Percentiles rank a stretch among this genome's conserved stretches.
Conservation (phyloP, 768 basidiomycete genomes). For the Tulasnella sp. region DNA sequence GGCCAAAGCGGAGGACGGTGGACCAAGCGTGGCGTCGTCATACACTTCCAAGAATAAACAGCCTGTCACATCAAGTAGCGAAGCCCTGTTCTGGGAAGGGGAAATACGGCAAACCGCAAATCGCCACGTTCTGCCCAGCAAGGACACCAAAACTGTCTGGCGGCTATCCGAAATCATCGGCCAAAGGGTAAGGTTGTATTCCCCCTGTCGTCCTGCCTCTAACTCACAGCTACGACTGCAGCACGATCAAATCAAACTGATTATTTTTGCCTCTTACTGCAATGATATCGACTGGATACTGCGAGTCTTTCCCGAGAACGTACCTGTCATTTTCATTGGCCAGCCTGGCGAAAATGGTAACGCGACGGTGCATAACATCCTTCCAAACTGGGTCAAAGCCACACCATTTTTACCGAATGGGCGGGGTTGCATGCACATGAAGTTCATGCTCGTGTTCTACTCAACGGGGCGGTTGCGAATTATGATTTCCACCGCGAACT, state of each 20-base stretch:
- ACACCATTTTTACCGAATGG: constrained; percentile 65
- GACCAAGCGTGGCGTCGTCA: not conserved
- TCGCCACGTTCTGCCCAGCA: constrained; percentile 57
- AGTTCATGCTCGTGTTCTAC: constrained; percentile 89
- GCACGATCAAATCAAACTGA: constrained; percentile 60
- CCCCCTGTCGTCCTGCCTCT: constrained; percentile 24
- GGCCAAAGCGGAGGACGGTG: constrained; percentile 2
- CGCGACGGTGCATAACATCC: constrained; percentile 61
- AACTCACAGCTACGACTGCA: constrained; percentile 29
- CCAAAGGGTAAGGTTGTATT: constrained; percentile 52
- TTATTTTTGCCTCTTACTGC: constrained; percentile 76
- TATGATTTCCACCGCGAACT: constrained; percentile 82
- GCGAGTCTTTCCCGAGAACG: constrained; percentile 65
- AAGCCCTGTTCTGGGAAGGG: constrained; percentile 63
- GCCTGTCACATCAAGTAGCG: not conserved
- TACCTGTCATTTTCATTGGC: constrained; percentile 76
- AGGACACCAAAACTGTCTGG: constrained; percentile 67
- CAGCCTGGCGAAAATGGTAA: constrained; percentile 64
- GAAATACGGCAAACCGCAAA: constrained; percentile 79
- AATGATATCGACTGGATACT: constrained; percentile 76
- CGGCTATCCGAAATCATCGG: constrained; percentile 73
- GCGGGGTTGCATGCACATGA: constrained; percentile 78
- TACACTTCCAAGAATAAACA: not conserved
- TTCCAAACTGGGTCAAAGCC: constrained; percentile 75
- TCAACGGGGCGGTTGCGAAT: constrained; percentile 79